These are phyloP conservation scores for Rhytidiadelphus loreus DNA, from an alignment of 225 moss, liverwort and hornwort genomes.

Conservation along the genomic window DNA sequence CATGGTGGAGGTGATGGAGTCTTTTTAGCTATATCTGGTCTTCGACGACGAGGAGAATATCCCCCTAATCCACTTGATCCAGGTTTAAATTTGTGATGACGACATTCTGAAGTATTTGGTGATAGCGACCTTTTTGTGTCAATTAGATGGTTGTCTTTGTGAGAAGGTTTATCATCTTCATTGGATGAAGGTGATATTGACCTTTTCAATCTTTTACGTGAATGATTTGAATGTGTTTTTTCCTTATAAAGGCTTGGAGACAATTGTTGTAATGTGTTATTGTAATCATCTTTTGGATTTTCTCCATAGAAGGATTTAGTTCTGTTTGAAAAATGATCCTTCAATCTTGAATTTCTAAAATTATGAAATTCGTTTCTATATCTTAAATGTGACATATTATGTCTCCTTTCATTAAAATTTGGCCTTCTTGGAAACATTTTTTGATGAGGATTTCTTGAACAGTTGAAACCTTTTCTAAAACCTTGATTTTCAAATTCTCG, in stretches of 20 bases:
- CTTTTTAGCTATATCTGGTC: slow-evolving; percentile 37
- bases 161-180: not conserved
- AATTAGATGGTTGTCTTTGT: slow-evolving; percentile 1
- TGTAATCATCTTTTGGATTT: not conserved
- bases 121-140: slow-evolving; percentile 11
- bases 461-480: not conserved
- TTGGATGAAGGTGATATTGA: not conserved
- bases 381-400: not conserved
- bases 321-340: not conserved
- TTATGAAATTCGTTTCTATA: not conserved
- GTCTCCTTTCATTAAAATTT: not conserved
- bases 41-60: slow-evolving; percentile 70
- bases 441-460: not conserved
- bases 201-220: not conserved
- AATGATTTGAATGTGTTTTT: not conserved
- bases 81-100: slow-evolving; percentile 38
- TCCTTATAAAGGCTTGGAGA: not conserved
- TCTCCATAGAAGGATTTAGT: not conserved
- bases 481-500: not conserved
- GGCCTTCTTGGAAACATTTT: not conserved
- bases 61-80: slow-evolving; percentile 84
- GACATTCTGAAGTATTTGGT: slow-evolving; percentile 13
- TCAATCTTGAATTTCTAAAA: not conserved
- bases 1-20: slow-evolving; percentile 65
- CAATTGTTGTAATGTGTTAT: not conserved